These are phyloP conservation scores for Mortierella polycephala DNA, from an alignment of 371 early-diverging fungal genomes.

Conservation along the genomic window DNA sequence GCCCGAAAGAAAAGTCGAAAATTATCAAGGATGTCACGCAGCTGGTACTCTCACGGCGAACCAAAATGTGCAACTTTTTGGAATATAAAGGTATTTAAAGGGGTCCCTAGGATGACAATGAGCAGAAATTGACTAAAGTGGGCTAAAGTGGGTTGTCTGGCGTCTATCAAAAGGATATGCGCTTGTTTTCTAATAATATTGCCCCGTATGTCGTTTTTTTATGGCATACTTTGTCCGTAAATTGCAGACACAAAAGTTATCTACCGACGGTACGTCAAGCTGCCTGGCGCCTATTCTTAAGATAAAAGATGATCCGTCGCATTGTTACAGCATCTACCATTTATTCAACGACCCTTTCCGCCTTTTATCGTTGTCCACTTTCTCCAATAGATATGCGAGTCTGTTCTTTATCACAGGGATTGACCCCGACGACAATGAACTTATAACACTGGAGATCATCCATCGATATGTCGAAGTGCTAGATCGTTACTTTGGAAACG, in stretches of 20 bases:
- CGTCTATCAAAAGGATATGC: neutral
- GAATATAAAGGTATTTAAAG: slow-evolving; percentile 87
- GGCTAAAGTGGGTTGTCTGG: too few species aligned
- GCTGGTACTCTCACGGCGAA: slow-evolving; percentile 86
- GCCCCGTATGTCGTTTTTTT: neutral
- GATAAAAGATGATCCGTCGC: neutral
- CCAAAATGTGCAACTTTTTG: slow-evolving; percentile 97
- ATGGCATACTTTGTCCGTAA: neutral
- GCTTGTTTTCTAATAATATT: neutral
- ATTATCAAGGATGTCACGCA: slow-evolving; percentile 95
- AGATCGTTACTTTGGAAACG: slow-evolving; percentile 97
- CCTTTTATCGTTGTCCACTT: too few species aligned
- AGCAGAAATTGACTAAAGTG: neutral
- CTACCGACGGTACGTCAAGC: slow-evolving; percentile 77
- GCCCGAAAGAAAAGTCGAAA: slow-evolving; percentile 92
- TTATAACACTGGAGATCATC: slow-evolving; percentile 92
- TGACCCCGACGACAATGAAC: slow-evolving; percentile 92
- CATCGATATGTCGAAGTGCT: slow-evolving; percentile 98
- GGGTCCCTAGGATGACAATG: neutral
- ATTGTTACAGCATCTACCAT: too few species aligned
- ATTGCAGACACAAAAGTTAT: slow-evolving; percentile 88
- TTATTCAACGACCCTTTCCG: neutral
- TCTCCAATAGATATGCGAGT: slow-evolving; percentile 85
- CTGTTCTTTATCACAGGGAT: slow-evolving; percentile 97
- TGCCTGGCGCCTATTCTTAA: neutral